Evolutionary conservation across 1,284 basidiomycete genomes (phyloP).

Genomic region (Mycena citricolor): DNA sequence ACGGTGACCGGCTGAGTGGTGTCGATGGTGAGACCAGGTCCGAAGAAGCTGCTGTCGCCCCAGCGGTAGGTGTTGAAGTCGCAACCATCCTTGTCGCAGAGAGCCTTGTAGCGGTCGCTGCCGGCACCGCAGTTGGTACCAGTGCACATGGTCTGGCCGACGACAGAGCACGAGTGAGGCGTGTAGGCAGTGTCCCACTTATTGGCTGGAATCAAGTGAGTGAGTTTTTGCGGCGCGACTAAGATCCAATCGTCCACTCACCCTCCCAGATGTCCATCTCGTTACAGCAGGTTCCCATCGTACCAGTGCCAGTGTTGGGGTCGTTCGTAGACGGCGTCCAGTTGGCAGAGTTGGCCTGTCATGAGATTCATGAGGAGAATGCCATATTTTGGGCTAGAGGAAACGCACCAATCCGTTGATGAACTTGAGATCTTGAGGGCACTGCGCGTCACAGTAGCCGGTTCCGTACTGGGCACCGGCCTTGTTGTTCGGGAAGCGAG

Average conservation of each 20-base stretch:
- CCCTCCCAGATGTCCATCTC: slow-evolving; percentile 58
- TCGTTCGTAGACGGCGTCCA: slow-evolving; percentile 42
- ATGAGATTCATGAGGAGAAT: not conserved
- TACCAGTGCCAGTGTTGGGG: slow-evolving; percentile 46
- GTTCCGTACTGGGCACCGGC: slow-evolving; percentile 53
- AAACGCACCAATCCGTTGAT: slow-evolving; percentile 41
- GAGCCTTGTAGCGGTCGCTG: slow-evolving; percentile 37
- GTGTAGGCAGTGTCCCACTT: slow-evolving; percentile 19
- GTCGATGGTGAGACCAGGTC: slow-evolving; percentile 36
- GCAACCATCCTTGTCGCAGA: slow-evolving; percentile 54
- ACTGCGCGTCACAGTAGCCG: slow-evolving; percentile 58
- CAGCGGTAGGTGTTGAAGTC: slow-evolving; percentile 57
- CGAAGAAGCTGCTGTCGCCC: slow-evolving; percentile 49
- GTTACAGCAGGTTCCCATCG: slow-evolving; percentile 49
- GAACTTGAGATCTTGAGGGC: slow-evolving; percentile 56
- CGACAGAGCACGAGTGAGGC: slow-evolving; percentile 16
- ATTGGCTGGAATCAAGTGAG: slow-evolving; percentile 18
- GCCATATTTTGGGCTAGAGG: not conserved
- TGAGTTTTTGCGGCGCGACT: too few species aligned
- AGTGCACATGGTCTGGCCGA: slow-evolving; percentile 33
- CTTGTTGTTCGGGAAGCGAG: slow-evolving; percentile 51
- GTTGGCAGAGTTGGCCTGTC: slow-evolving; percentile 45
- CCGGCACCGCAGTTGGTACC: slow-evolving; percentile 36
- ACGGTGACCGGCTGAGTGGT: slow-evolving; percentile 20
- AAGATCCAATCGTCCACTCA: not conserved